Base-by-base conservation (phyloP, 2,329 filamentous ascomycete species). In the Cercospora sojina region DNA sequence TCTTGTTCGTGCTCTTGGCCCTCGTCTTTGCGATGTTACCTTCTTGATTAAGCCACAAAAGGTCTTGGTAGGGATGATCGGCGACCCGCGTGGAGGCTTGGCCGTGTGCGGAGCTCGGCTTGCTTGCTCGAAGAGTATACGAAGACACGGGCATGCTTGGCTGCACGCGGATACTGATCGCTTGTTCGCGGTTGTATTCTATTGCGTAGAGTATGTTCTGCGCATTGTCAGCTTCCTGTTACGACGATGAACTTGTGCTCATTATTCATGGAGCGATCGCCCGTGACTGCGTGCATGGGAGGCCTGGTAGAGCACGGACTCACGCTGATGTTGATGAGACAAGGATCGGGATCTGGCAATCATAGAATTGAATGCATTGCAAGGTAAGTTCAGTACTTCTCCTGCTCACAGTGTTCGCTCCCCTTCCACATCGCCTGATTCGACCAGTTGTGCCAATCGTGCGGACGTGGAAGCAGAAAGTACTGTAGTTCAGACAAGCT, bases 41-140 rank as follows among this genome's bases (percentile, higher is more conserved):
- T 66, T 66, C 64, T 66, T 56, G 27, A 59, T 66, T 43, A 20
- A 59, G 62, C 55, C 47, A 63, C 18, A n/a, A 56, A 35, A 62
- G 38, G 59, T 59, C 64, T 66, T 66, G 64, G 64, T 32, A 58
- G 64, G 12, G 16, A 56, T 29, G 58, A 62, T 49, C 31, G 18
- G 23, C 58, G 58, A 41, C 10, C 20, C n/a, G 27, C 31, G 9
- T n/a, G 3, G n/a, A 57, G 58, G 18, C 57, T 60, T 64, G 31
- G 62, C 56, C 23, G 41, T 18, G 41, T 12, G 41, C 43, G 59
- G 59, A 61, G 59, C 59, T 61, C 59, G 59, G 59, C 59, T 61
- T 51, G 41, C 32, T 38, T 60, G 58, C 58, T 60, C 25, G 59
- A 49, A 25, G 59, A 62, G 59, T 62, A 51, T 16, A 57, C 29